Conservation (phyloP, 306 rosid species). For the Trifolium subterraneum region DNA sequence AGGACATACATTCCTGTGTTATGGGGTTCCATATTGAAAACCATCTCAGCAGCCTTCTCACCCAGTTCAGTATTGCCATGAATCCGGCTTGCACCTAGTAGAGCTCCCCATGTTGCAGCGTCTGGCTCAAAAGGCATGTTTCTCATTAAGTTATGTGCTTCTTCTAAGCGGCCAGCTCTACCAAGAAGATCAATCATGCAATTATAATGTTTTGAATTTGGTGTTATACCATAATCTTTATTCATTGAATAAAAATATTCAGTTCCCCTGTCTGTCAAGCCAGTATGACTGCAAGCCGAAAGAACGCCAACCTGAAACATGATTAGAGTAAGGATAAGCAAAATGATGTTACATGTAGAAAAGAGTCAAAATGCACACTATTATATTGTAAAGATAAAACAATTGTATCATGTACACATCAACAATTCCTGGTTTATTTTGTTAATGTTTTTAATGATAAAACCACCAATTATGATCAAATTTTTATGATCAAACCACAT, state of each 20-base stretch:
- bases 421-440: conserved; percentile 9
- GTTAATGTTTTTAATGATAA: no score
- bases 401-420: not conserved
- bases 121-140: conserved; percentile 78
- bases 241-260: conserved; percentile 68
- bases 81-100: conserved; percentile 78
- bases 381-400: not conserved
- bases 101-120: conserved; percentile 87
- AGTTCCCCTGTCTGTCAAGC: conserved; percentile 65
- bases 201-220: conserved; percentile 72
- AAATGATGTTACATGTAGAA: not conserved
- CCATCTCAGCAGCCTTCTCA: conserved; percentile 75
- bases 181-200: conserved; percentile 88
- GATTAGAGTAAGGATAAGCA: conserved; percentile 33
- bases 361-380: not conserved
- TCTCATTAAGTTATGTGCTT: conserved; percentile 69
- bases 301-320: conserved; percentile 77
- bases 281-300: conserved; percentile 85
- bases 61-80: conserved; percentile 72
- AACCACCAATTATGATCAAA: no score
- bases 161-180: conserved; percentile 72
- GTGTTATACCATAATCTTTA: conserved; percentile 60
- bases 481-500: no score
- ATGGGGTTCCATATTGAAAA: conserved; percentile 75
- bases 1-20: conserved; percentile 86